Evolutionary conservation across 2,329 filamentous ascomycete genomes (phyloP).

Genomic region (Truncatella angustata): DNA sequence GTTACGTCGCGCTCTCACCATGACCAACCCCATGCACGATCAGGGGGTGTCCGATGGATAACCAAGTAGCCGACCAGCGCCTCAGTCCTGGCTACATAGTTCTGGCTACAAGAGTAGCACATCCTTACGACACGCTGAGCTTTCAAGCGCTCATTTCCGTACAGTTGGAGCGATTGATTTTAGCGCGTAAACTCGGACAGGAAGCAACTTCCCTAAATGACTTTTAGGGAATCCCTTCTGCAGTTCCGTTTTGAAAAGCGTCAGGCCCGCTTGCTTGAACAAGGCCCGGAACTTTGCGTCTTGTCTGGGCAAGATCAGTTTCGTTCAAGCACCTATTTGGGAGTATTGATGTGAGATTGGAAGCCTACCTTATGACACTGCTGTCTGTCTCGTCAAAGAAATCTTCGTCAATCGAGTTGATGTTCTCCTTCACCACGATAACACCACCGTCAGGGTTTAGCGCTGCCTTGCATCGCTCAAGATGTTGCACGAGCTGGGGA

Average conservation of each 20-base stretch:
- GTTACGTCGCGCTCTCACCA: too few species aligned
- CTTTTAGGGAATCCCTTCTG: conserved; percentile 53
- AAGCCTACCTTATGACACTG: conserved; percentile 66
- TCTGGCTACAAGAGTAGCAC: too few species aligned
- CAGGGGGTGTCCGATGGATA: too few species aligned
- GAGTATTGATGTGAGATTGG: background rate
- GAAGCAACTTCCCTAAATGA: conserved; percentile 49
- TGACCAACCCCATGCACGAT: too few species aligned
- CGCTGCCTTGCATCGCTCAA: conserved; percentile 56
- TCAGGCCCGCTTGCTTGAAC: conserved; percentile 68
- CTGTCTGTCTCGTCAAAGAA: conserved; percentile 74
- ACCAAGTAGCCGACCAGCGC: too few species aligned
- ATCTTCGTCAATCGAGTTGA: conserved; percentile 57
- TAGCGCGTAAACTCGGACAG: conserved; percentile 77
- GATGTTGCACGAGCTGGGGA: conserved; percentile 64
- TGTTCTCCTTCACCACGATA: conserved; percentile 81
- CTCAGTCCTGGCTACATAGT: too few species aligned
- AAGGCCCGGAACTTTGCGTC: conserved; percentile 69
- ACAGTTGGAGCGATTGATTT: too few species aligned
- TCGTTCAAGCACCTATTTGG: background rate
- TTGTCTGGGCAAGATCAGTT: background rate
- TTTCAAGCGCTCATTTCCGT: too few species aligned
- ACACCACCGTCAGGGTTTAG: conserved; percentile 41
- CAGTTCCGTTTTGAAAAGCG: conserved; percentile 66
- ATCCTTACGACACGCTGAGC: too few species aligned